Evolutionary conservation across 805 yeast genomes (phyloP), one percentile per base, ranked within the genome.

Genomic region (Kazachstania taianensis): DNA sequence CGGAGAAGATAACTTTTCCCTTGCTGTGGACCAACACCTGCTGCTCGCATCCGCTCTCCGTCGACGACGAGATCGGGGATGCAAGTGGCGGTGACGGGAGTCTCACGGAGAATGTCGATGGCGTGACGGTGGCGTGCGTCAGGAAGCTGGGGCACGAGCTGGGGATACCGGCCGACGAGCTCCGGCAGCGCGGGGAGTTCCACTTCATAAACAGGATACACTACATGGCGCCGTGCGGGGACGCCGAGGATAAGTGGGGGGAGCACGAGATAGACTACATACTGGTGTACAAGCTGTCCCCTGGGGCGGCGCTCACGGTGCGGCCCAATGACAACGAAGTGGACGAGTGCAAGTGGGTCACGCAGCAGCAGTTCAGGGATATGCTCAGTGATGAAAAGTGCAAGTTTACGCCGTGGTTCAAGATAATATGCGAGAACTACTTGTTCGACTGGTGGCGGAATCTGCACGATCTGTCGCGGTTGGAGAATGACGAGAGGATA

Each of bases 1-100:
- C 78, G 33, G 97, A 92, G 57, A 92, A 92, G 60, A 92, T 92
- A 63, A 92, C 99, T 1, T 92, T 92, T 61, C 94, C 97, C 1
- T 76, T 76, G 40, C 77, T 87, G 80, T 92, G 99, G 99, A 92
- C 99, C 18, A 92, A 92, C 59, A 92, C 99, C 2, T 92, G 99
- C 63, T 92, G 99, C 60, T 87, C 97, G 1, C 99, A 92, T 58
- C 99, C 99, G 7, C 67, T 92, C 36, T 85, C 95, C 37, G 74
- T 85, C 24, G 71, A 78, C 26, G 65, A 74, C 25, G 99, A 92
- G 60, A 65, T 86, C 54, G 96, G 96, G 8, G 4, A 50, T 55
- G 24, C 61, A 20, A 15, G 18, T 28, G 10, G 7, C 18, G n/a
- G n/a, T n/a, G 20, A 13, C 18, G 19, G 13, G 23, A 17, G 8